Conservation (phyloP, 495 filamentous ascomycete genomes). For the Clavariopsis aquatica region DNA sequence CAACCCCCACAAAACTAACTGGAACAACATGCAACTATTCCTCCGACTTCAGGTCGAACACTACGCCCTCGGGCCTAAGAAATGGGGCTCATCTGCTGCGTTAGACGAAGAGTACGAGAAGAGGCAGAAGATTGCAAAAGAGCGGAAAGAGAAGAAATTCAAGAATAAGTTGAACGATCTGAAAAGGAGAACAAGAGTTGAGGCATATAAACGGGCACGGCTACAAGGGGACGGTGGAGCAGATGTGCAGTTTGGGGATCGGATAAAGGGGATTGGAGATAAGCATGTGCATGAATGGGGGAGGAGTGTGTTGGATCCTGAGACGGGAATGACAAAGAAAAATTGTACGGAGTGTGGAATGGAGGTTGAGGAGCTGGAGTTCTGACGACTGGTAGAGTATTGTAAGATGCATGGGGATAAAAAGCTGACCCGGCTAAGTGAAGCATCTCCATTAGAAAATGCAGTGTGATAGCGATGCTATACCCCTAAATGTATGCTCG, state of each 20-base stretch:
- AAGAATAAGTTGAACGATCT: slow-evolving; percentile 81
- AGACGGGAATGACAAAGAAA: slow-evolving; percentile 76
- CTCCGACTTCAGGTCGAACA: slow-evolving; percentile 91
- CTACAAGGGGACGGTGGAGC: slow-evolving; percentile 54
- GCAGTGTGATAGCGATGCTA: no score
- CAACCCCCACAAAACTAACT: slow-evolving; percentile 92
- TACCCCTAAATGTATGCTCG: not conserved
- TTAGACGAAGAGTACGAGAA: slow-evolving; percentile 88
- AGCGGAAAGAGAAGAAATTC: slow-evolving; percentile 87
- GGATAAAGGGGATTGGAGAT: slow-evolving; percentile 55
- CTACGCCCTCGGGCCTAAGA: slow-evolving; percentile 77
- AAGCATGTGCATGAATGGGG: slow-evolving; percentile 97
- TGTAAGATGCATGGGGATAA: not conserved
- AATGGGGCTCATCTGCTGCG: slow-evolving; percentile 82
- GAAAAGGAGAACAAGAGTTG: slow-evolving; percentile 90
- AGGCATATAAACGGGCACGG: slow-evolving; percentile 71
- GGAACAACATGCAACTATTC: slow-evolving; percentile 98
- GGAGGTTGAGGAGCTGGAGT: slow-evolving; percentile 95
- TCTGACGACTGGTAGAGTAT: slow-evolving; percentile 49
- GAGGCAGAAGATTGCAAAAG: slow-evolving; percentile 79
- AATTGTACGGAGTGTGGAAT: slow-evolving; percentile 88
- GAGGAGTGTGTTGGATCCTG: slow-evolving; percentile 70
- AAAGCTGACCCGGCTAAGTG: no score
- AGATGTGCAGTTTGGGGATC: slow-evolving; percentile 69
- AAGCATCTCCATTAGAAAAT: no score